Evolutionary conservation across 768 basidiomycete genomes (phyloP), one percentile per base, ranked within the genome.

Genomic region (Xerocomus potaroensis): DNA sequence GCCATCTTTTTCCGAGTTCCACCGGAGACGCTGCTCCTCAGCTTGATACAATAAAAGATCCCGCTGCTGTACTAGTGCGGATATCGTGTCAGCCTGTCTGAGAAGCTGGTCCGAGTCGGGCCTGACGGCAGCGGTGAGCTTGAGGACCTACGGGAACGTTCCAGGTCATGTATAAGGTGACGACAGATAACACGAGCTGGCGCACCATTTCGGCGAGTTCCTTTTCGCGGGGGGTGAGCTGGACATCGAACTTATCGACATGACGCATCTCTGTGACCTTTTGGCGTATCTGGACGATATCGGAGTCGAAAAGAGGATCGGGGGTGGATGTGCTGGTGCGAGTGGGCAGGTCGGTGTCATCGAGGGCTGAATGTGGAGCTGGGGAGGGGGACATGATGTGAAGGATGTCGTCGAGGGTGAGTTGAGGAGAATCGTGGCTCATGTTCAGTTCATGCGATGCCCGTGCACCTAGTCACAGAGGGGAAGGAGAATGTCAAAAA

Each of bases 41-140:
- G 72, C 67, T 32, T 78, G 75, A 18, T 62, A 64, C 3, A 78
- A 50, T 11, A 87, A 55, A 47, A 77, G 75, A 55, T 86, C 78
- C 11, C 82, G 75, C 54, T 89, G 85, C 9, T 64, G 54, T 2
- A 69, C 72, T 9, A 89, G 63, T 1, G 70, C 65, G 3, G 77
- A 68, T 56, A 88, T 88, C 12, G 73, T 73, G 22, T 76, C 72
- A 7, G 85, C 86, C 56, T 89, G 87, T 34, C 70, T 68, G 15
- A 75, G 57, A 2, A 88, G 68, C 56, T 77, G 69, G 14, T 64
- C 54, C 72, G 79, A 16, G 65, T 62, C 35, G 67, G 68, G 56
- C 72, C 73, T 45, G 68, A 62, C 30, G 51, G 67, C 52, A 30
- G 68, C 60, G 15, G 75, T 75, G n/a, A 83, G 67, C 48, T 69